Percentiles rank a stretch among this genome's conserved stretches.
Evolutionary conservation across 2,329 filamentous ascomycete species (phyloP).

Genomic region (Fusarium pseudograminearum): DNA sequence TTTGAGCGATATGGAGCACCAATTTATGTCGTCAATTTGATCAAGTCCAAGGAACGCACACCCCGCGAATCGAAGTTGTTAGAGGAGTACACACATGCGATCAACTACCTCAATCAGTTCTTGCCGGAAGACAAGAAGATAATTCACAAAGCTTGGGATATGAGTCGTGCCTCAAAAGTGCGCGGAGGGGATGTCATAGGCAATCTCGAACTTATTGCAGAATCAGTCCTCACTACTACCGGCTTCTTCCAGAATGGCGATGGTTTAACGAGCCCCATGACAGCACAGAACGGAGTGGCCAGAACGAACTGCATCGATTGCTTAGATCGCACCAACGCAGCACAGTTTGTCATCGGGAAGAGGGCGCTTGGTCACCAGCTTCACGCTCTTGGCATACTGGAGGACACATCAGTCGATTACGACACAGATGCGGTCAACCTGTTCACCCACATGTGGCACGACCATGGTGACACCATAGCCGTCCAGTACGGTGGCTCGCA

Average conservation of each 20-base stretch:
- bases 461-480: conserved; percentile 97
- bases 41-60: conserved; percentile 88
- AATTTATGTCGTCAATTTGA: conserved; percentile 90
- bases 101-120: conserved; percentile 95
- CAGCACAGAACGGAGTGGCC: conserved; percentile 91
- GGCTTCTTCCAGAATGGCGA: conserved; percentile 97
- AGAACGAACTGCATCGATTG: conserved; percentile 99
- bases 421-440: conserved; percentile 96
- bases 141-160: conserved; percentile 95
- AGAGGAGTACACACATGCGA: conserved; percentile 85
- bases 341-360: conserved; percentile 98
- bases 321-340: conserved; percentile 94
- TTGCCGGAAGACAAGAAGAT: conserved; percentile 87
- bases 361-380: conserved; percentile 91
- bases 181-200: conserved; percentile 94
- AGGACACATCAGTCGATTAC: conserved; percentile 83
- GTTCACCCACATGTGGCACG: conserved; percentile 98
- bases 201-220: conserved; percentile 88
- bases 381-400: conserved; percentile 88
- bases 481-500: conserved; percentile 98
- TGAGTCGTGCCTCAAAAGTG: conserved; percentile 94
- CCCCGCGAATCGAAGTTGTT: conserved; percentile 93
- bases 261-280: conserved; percentile 68
- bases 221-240: conserved; percentile 85
- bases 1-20: conserved; percentile 94